Evolutionary conservation across 306 rosid genomes (phyloP), one percentile per base, ranked within the genome.

Genomic region (Malus fusca): DNA sequence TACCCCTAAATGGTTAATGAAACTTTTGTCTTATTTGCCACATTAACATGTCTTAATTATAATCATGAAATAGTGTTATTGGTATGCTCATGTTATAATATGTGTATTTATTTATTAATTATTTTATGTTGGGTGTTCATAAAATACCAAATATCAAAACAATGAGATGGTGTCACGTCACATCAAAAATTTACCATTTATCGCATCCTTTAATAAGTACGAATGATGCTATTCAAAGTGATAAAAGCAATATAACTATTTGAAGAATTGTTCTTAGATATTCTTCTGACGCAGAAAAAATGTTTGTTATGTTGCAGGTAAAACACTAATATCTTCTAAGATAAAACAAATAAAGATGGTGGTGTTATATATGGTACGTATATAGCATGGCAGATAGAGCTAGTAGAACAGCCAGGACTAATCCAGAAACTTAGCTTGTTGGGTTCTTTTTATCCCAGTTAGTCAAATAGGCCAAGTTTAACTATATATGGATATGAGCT

Each of bases 381-480:
- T 61, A 61, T 61, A 61, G 66, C 66, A 26, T 26, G 66, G 37
- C 8, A 61, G 37, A 61, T 14, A 14, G 4, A 61, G 33, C 17
- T 59, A 69, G 76, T 66, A 35, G 30, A 46, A 33, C 3, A 4
- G n/a, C 60, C 25, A 25, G 6, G 69, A 31, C 31, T 75, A 8
- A 61, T 28, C 17, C 42, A n/a, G 48, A 77, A 78, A 82, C 68
- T 30, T 30, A 0, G 6, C 14, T 22, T 66, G 77, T 78, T 76
- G 81, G 83, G 76, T 84, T 44, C 59, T 78, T 74, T 80, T 83
- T 66, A 76, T 78, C 75, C 80, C 69, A 63, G 15, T 31, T 33
- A 25, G 33, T 40, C 56, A 63, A 37, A 37, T 61, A 19, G 26
- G 6, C 30, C 33, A 22, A 60, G 65, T 60, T 60, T 4, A 48